These are phyloP conservation scores for Phytophthora pistaciae DNA, from an alignment of 352 stramenopile species.

Conservation along the genomic window DNA sequence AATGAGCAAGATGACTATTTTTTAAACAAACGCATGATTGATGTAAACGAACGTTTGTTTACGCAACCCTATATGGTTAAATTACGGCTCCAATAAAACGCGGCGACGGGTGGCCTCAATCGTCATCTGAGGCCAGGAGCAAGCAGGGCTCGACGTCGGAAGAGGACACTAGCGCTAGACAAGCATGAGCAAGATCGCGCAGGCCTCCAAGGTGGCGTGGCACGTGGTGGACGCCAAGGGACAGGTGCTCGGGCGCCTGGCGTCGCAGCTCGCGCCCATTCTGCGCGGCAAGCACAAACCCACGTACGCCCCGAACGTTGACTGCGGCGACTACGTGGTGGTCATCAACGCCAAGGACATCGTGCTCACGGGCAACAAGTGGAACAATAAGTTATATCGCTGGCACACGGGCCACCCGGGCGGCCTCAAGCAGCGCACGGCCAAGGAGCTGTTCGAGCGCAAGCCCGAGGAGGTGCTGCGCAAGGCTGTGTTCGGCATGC, in stretches of 20 bases:
- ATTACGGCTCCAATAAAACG: neutral
- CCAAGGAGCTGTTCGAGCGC: slow-evolving; percentile 94
- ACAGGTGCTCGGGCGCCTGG: slow-evolving; percentile 96
- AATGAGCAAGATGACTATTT: neutral
- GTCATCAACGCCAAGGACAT: slow-evolving; percentile 97
- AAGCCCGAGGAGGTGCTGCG: slow-evolving; percentile 97
- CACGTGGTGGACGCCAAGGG: slow-evolving; percentile 97
- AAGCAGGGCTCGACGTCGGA: neutral
- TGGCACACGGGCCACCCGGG: slow-evolving; percentile 99
- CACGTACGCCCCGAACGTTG: slow-evolving; percentile 97
- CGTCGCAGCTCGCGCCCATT: slow-evolving; percentile 96
- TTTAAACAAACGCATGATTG: neutral
- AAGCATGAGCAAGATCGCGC: slow-evolving; percentile 86
- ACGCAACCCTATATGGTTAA: neutral
- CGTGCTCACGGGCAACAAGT: slow-evolving; percentile 97
- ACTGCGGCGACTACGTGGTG: slow-evolving; percentile 98
- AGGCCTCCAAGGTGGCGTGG: slow-evolving; percentile 91
- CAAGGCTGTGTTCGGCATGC: slow-evolving; percentile 98
- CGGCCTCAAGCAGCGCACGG: slow-evolving; percentile 95
- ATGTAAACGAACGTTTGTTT: neutral
- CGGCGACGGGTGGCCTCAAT: slow-evolving; percentile 7
- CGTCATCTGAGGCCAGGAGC: neutral
- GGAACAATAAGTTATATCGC: slow-evolving; percentile 97
- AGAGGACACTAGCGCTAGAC: slow-evolving; percentile 2
- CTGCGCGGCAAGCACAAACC: slow-evolving; percentile 99